These are phyloP conservation scores for Baeospora myosura DNA, from an alignment of 1,284 basidiomycete species.

Conservation along the genomic window DNA sequence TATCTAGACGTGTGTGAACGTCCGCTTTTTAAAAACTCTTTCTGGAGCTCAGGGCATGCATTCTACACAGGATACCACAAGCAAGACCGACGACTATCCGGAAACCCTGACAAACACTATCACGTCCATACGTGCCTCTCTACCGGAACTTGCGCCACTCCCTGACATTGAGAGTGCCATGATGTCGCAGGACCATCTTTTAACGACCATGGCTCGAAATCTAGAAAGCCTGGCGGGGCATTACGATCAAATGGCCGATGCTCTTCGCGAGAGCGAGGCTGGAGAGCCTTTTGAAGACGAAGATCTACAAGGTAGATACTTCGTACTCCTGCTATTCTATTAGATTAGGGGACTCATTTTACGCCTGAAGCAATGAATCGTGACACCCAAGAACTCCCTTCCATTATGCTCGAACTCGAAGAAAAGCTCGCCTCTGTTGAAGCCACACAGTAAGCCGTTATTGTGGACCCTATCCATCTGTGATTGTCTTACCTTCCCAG, in stretches of 20 bases:
- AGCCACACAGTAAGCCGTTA: constrained; percentile 43
- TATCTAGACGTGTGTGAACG: constrained; percentile 51
- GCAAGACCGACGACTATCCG: constrained; percentile 57
- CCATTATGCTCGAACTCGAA: constrained; percentile 66
- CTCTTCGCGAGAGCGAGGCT: constrained; percentile 56
- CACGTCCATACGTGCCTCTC: constrained; percentile 40
- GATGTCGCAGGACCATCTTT: constrained; percentile 30
- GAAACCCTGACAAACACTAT: constrained; percentile 52
- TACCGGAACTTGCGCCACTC: constrained; percentile 35
- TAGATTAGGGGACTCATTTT: constrained; percentile 1
- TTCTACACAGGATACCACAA: constrained; percentile 52
- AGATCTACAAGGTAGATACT: constrained; percentile 53
- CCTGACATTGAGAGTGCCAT: constrained; percentile 43
- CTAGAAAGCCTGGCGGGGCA: constrained; percentile 64
- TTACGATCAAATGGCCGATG: constrained; percentile 66
- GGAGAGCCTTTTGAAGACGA: constrained; percentile 59
- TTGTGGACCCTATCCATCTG: constrained; percentile 4
- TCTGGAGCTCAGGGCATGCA: no score
- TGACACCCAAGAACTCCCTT: constrained; percentile 67
- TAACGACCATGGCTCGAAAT: constrained; percentile 56
- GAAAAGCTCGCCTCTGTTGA: constrained; percentile 45
- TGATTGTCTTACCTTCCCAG: background rate
- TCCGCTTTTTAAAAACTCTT: background rate
- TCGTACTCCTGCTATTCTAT: constrained; percentile 3
- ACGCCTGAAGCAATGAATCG: constrained; percentile 58